Percentiles rank a stretch among this genome's conserved stretches.
Evolutionary conservation across 176 grass and related monocot species (phyloP).

Genomic region (Oryza meridionalis): DNA sequence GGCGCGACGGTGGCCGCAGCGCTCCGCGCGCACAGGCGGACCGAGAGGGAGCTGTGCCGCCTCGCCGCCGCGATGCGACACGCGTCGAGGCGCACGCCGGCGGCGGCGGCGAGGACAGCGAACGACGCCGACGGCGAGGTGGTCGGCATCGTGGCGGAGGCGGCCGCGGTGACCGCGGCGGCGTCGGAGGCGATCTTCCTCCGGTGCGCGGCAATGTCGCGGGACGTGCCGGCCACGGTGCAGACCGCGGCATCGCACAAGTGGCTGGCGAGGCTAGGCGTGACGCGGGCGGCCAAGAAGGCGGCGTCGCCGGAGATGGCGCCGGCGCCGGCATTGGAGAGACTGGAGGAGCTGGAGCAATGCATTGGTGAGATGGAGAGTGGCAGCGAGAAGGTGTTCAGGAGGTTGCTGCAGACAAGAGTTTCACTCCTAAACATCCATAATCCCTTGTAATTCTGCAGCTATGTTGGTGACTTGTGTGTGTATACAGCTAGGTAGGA

Average conservation of each 20-base stretch:
- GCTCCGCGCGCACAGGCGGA: slow-evolving; percentile 10
- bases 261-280: slow-evolving; percentile 32
- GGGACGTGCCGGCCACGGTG: background rate
- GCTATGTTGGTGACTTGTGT: background rate
- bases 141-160: slow-evolving; percentile 24
- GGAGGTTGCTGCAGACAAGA: slow-evolving; percentile 54
- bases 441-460: slow-evolving; percentile 33
- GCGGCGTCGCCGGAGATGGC: slow-evolving; percentile 20
- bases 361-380: slow-evolving; percentile 48
- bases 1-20: slow-evolving; percentile 25
- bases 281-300: background rate
- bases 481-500: background rate
- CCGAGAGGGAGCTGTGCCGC: slow-evolving; percentile 47
- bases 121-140: background rate
- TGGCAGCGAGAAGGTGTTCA: slow-evolving; percentile 54
- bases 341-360: slow-evolving; percentile 49
- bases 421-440: slow-evolving; percentile 70
- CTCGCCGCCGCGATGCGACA: slow-evolving; percentile 46
- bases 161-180: slow-evolving; percentile 25
- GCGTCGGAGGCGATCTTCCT: slow-evolving; percentile 44
- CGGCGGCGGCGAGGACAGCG: background rate
- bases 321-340: slow-evolving; percentile 17
- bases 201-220: slow-evolving; percentile 39
- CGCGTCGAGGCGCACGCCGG: background rate
- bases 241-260: background rate